Evolutionary conservation across 352 stramenopile genomes (phyloP), one percentile per base, ranked within the genome.

Genomic region (Phytophthora pisi): DNA sequence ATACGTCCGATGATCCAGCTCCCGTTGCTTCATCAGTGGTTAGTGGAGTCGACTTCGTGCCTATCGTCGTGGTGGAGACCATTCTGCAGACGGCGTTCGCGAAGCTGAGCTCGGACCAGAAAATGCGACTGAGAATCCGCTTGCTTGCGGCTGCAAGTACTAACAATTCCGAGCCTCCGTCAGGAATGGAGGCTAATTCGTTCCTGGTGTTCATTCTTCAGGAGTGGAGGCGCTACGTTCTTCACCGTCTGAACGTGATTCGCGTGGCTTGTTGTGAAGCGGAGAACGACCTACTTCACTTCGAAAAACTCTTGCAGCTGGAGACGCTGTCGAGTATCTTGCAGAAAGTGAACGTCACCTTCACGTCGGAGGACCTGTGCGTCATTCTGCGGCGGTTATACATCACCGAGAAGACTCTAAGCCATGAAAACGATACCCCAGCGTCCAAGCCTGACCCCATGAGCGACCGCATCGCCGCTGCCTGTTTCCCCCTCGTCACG

Each of bases 161-260:
- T 5, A 20, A 34, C 2, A 62, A 64, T 16, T 47, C 8, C 2
- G 26, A 36, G 2, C 49, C 55, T 26, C 45, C 47, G 4, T 57
- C 34, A 0, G 26, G 62, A 15, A 75, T 92, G 13, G 66, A 84
- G 7, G 82, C 78, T 1, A 75, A 76, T 3, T 45, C 63, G 9
- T 92, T 95, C 30, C 73, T 95, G 0, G 68, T 93, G 3, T 38
- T 92, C 0, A 74, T 78, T 7, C 43, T 93, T 9, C 43, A 77
- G 15, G 87, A 95, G 59, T 95, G 87, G 85, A 79, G 88, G 36
- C 75, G 72, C 2, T 93, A 93, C 57, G 70, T 93, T 13, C 68
- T 89, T 18, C 61, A 82, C n/a, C 79, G 82, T 10, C 80, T 95
- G 51, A 85, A 90, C 59, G 84, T 92, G 31, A 60, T 95, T 2